phyloP scores from a whole-genome alignment of 306 rosid species.

The Urtica urens region DNA sequence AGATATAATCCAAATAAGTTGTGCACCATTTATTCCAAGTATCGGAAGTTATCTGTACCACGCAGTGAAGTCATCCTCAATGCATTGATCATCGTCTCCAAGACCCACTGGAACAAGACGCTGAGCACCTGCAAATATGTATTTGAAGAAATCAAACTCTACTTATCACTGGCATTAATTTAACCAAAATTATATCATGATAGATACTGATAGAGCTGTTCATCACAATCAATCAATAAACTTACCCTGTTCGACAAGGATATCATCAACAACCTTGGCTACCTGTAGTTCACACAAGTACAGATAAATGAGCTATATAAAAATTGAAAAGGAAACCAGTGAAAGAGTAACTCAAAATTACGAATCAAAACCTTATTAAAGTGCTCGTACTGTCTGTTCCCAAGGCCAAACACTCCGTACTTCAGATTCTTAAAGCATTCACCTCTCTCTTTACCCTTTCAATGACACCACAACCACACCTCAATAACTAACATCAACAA shows the following conservation, averaged over 20 bases:
- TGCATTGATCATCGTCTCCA: conserved; percentile 97
- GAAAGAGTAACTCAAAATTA: neutral
- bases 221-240: conserved; percentile 2
- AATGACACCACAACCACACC: conserved; percentile 9
- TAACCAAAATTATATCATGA: too few relatives aligned
- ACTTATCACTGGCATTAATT: too few relatives aligned
- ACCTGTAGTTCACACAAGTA: conserved; percentile 39
- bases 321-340: neutral
- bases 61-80: conserved; percentile 95
- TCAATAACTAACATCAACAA: conserved; percentile 5
- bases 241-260: conserved; percentile 62
- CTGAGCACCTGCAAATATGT: conserved; percentile 58
- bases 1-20: too few relatives aligned
- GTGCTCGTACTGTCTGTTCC: conserved; percentile 96
- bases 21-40: too few relatives aligned
- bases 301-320: conserved; percentile 4
- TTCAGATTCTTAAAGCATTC: conserved; percentile 71
- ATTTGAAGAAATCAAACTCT: neutral
- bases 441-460: conserved; percentile 67
- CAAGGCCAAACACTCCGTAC: conserved; percentile 91
- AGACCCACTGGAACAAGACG: conserved; percentile 72
- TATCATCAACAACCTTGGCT: conserved; percentile 55
- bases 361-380: conserved; percentile 73
- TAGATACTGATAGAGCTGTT: neutral
- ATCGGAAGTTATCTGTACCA: conserved; percentile 53